A percentile compares a stretch with the other conserved stretches of the same genome.
Evolutionary conservation across 345 rosid species (phyloP).

Genomic region (Gossypium stocksii): DNA sequence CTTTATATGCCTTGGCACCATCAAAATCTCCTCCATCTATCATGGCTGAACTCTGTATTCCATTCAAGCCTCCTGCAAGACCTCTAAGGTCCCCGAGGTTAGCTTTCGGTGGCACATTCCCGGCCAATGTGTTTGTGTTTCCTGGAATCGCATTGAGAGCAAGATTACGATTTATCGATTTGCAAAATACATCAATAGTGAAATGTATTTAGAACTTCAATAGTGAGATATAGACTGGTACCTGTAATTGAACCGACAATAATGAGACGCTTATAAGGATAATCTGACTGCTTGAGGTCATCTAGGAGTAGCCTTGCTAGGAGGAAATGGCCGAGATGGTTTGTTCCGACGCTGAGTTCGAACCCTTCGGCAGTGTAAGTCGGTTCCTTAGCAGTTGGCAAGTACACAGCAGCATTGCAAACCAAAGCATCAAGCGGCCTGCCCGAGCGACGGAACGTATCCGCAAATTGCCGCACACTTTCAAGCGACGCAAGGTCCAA

Average conservation of each 20-base stretch:
- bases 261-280: slow-evolving; percentile 75
- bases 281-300: slow-evolving; percentile 73
- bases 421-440: slow-evolving; percentile 72
- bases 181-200: background rate
- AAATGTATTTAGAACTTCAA: background rate
- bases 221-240: slow-evolving; percentile 13
- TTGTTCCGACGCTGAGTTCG: slow-evolving; percentile 87
- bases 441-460: slow-evolving; percentile 53
- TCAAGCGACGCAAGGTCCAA: slow-evolving; percentile 86
- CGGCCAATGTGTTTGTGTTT: slow-evolving; percentile 89
- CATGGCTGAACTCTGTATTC: slow-evolving; percentile 67
- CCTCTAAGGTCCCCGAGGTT: slow-evolving; percentile 90
- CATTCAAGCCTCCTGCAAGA: slow-evolving; percentile 67
- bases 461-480: slow-evolving; percentile 78
- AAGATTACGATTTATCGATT: background rate
- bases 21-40: slow-evolving; percentile 91
- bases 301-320: slow-evolving; percentile 75
- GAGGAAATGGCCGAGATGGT: slow-evolving; percentile 91
- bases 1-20: slow-evolving; percentile 96
- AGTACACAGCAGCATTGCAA: slow-evolving; percentile 88
- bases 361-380: slow-evolving; percentile 86
- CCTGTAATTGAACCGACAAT: slow-evolving; percentile 95
- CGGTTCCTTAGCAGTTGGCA: slow-evolving; percentile 84
- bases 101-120: slow-evolving; percentile 94
- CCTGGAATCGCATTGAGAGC: slow-evolving; percentile 37